Evolutionary conservation across 306 rosid genomes (phyloP).

Genomic region (Lithocarpus polystachyus): DNA sequence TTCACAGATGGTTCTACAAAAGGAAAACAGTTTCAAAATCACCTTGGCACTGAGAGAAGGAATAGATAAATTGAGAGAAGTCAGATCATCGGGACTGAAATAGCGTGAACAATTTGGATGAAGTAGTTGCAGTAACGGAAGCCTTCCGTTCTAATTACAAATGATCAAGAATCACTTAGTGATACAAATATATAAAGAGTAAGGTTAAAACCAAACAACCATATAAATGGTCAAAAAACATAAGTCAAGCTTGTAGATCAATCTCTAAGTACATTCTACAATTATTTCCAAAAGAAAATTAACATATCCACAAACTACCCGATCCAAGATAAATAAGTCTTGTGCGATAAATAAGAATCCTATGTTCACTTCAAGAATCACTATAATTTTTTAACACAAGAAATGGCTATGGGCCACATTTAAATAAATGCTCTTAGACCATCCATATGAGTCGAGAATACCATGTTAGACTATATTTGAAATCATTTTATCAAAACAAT

Average conservation of each 20-base stretch:
- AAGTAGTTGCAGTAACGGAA: constrained; percentile 66
- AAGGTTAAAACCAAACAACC: constrained; percentile 10
- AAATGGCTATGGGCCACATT: not conserved
- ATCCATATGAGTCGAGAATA: not conserved
- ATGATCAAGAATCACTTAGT: constrained; percentile 11
- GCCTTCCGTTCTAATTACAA: constrained; percentile 74
- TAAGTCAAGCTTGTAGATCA: not conserved
- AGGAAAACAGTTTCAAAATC: constrained; percentile 13
- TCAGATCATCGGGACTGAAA: constrained; percentile 75
- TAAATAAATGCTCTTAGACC: not conserved
- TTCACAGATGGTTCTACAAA: not conserved
- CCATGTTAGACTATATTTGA: not conserved
- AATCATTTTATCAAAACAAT: constrained; percentile 3
- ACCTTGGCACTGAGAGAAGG: constrained; percentile 83
- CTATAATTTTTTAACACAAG: not conserved
- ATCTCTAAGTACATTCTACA: not conserved
- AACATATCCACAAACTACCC: not conserved
- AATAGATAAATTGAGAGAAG: constrained; percentile 60
- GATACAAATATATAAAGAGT: not conserved
- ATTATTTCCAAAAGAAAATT: not conserved
- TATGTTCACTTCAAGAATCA: not conserved
- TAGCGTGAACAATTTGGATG: constrained; percentile 83
- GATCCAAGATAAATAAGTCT: not conserved
- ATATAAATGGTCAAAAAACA: not conserved
- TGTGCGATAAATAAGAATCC: not conserved